Base-by-base conservation (phyloP, 331 rosid species). In the Malus hybrid region DNA sequence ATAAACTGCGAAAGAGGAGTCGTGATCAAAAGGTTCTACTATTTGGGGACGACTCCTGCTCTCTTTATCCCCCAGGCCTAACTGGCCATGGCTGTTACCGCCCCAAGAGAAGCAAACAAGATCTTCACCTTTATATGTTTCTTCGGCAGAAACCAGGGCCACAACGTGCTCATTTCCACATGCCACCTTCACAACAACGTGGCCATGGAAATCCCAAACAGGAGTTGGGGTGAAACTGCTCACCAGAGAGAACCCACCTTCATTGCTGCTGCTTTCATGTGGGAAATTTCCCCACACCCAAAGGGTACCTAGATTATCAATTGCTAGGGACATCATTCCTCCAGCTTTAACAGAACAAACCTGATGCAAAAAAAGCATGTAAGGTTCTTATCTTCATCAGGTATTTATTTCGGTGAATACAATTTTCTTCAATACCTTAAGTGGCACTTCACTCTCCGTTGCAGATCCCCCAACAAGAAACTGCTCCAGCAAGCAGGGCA, bases 281-380 rank as follows among this genome's bases (percentile, higher is more conserved):
- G 95, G 97, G 69, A 84, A 90, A 85, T 87, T 81, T 56, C 99
- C 99, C 99, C 97, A 94, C 72, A 92, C 81, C 97, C 96, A 94
- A 15, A 94, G 91, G 70, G 73, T 79, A 65, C 99, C 97, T 7
- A 60, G 75, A 62, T 83, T 76, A 78, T 94, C 99, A 56, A 91
- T 84, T 16, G 93, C 97, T 22, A 90, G 82, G 70, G 99, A 94
- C 89, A 80, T 88, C 97, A 90, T 88, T 72, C 97, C 97, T 77
- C 99, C 99, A 5, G 97, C 99, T 85, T 90, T 88, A 76, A 94
- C 76, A 72, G 83, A 80, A 81, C 79, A 83, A 77, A 91, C 77
- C 99, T 94, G 81, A 69, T 52, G 71, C 59, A 61, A 67, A 76
- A 4, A 70, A 50, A 39, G 65, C 52, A 61, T 32, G 48, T 42